A percentile compares a stretch with the other conserved stretches of the same genome.
Evolutionary conservation across 805 yeast genomes (phyloP).

Genomic region (Ogataea siamensis): DNA sequence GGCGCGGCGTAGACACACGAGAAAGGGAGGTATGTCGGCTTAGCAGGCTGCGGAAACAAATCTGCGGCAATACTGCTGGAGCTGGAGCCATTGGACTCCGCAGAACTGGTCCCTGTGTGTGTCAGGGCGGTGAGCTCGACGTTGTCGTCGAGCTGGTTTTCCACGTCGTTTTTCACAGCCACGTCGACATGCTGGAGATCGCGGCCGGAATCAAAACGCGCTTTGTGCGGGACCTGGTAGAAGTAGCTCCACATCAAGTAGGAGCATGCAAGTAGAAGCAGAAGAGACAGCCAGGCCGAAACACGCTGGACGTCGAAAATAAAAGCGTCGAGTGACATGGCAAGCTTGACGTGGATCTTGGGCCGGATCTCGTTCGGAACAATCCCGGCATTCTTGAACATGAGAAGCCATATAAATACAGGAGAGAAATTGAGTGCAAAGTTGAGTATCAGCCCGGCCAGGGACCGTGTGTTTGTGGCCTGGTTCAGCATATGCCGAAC

Average conservation of each 20-base stretch:
- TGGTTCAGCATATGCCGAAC: constrained; percentile 19
- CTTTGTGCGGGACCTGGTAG: constrained; percentile 12
- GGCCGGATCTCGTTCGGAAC: constrained; percentile 59
- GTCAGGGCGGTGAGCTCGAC: constrained; percentile 7
- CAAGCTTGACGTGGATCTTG: constrained; percentile 45
- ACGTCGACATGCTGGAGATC: background rate
- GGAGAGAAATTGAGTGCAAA: constrained; percentile 52
- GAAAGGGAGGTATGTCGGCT: constrained; percentile 20
- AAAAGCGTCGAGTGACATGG: constrained; percentile 42
- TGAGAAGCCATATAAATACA: constrained; percentile 51
- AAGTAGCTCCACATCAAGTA: constrained; percentile 22
- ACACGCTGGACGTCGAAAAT: constrained; percentile 32
- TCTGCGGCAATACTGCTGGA: constrained; percentile 6
- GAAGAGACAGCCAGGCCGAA: constrained; percentile 25
- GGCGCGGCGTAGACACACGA: constrained; percentile 33
- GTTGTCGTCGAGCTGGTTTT: constrained; percentile 6
- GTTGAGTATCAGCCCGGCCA: constrained; percentile 39
- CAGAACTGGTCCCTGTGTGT: constrained; percentile 7
- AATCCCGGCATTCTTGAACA: constrained; percentile 57
- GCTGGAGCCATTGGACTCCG: constrained; percentile 9
- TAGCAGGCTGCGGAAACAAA: constrained; percentile 4
- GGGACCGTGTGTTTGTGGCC: constrained; percentile 18
- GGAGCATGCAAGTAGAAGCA: constrained; percentile 11
- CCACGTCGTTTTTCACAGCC: constrained; percentile 12
- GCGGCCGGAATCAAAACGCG: background rate